phyloP scores from a whole-genome alignment of 2,329 filamentous ascomycete species.

The Ambrosiella beaveri region DNA sequence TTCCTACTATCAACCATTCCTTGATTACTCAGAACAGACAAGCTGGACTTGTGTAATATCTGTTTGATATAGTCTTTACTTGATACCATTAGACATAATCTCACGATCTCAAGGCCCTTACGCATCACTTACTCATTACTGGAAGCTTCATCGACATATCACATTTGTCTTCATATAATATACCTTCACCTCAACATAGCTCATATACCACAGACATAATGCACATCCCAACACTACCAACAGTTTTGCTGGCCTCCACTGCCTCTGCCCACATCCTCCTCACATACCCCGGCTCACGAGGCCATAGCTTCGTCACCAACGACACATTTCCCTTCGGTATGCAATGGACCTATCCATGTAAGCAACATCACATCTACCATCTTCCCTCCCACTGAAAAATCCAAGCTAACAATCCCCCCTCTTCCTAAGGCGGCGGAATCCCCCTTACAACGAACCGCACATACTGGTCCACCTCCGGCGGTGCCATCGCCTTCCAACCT shows the following conservation, averaged over 20 bases:
- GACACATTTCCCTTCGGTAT: conserved; percentile 49
- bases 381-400: not conserved
- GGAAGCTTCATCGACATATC: not conserved
- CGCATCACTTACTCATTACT: not conserved
- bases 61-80: not conserved
- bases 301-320: conserved; percentile 46
- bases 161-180: not conserved
- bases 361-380: conserved; percentile 17
- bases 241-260: conserved; percentile 11
- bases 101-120: not conserved
- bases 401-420: conserved; percentile 4
- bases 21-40: not conserved
- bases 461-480: conserved; percentile 61
- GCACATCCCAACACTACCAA: not conserved
- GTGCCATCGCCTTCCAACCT: conserved; percentile 61
- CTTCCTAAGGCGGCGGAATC: conserved; percentile 54
- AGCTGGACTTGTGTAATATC: not conserved
- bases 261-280: conserved; percentile 35
- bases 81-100: not conserved
- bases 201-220: not conserved
- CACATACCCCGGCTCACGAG: conserved; percentile 48
- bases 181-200: not conserved
- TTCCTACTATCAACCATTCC: not conserved
- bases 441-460: conserved; percentile 55
- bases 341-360: conserved; percentile 59